Evolutionary conservation across 2,329 filamentous ascomycete genomes (phyloP).

Genomic region (Aspergillus ruber): DNA sequence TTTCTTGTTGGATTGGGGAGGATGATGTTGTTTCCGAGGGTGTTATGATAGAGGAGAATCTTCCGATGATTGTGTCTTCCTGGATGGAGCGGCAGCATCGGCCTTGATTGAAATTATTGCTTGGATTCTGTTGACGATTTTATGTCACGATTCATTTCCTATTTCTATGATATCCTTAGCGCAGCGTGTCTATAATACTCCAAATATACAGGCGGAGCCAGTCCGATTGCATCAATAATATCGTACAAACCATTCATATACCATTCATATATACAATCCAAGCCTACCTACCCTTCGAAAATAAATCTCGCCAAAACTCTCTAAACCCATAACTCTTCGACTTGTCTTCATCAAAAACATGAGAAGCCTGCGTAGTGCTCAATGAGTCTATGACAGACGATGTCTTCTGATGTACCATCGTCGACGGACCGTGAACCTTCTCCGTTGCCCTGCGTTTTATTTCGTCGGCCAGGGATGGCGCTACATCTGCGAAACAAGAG

Average conservation of each 20-base stretch:
- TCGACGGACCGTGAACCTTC: constrained; percentile 35
- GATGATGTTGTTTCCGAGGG: neutral
- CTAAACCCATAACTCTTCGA: constrained; percentile 73
- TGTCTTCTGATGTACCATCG: constrained; percentile 18
- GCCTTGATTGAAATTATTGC: neutral
- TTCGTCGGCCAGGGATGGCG: constrained; percentile 64
- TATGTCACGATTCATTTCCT: neutral
- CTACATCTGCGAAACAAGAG: constrained; percentile 78
- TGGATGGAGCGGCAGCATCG: constrained; percentile 3
- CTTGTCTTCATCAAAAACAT: constrained; percentile 66
- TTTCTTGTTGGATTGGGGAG: neutral
- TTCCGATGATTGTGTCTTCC: constrained; percentile 1
- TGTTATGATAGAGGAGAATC: neutral
- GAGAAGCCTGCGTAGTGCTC: constrained; percentile 38
- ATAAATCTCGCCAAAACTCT: constrained; percentile 86
- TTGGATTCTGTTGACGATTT: neutral
- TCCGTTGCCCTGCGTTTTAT: constrained; percentile 63
- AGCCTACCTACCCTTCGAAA: constrained; percentile 24
- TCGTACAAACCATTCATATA: constrained; percentile 2
- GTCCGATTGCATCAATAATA: constrained; percentile 1
- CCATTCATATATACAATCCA: constrained; percentile 1
- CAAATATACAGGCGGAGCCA: neutral
- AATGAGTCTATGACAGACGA: constrained; percentile 59
- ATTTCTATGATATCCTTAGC: constrained; percentile 1
- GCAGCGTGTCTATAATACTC: neutral